Evolutionary conservation across 768 basidiomycete genomes (phyloP).

Genomic region (Naganishia vishniacii): DNA sequence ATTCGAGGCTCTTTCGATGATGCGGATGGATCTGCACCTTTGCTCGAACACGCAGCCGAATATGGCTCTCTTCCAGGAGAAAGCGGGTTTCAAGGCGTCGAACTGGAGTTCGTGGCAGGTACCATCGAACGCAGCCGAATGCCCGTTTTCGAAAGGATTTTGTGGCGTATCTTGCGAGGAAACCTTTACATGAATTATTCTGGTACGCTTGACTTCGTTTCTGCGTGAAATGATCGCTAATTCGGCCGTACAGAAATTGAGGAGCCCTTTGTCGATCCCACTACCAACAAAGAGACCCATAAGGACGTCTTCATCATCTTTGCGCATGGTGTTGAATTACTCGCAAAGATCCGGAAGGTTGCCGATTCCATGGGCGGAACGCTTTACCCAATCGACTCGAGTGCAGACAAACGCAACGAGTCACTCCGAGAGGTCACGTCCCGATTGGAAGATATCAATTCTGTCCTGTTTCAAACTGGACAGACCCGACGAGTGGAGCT

Average conservation of each 20-base stretch:
- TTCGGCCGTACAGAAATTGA: conserved; percentile 61
- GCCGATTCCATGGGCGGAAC: conserved; percentile 99
- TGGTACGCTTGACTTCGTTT: conserved; percentile 32
- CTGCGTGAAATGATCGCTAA: not conserved
- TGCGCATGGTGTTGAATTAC: conserved; percentile 84
- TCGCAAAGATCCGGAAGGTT: conserved; percentile 95
- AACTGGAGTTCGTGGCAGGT: conserved; percentile 93
- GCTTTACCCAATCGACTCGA: conserved; percentile 90
- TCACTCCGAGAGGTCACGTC: conserved; percentile 79
- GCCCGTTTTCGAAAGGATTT: conserved; percentile 89
- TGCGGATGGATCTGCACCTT: conserved; percentile 60
- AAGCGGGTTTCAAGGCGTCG: conserved; percentile 53
- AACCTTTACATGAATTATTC: conserved; percentile 92
- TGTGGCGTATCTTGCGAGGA: conserved; percentile 95
- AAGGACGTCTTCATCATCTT: conserved; percentile 99
- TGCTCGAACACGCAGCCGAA: conserved; percentile 81
- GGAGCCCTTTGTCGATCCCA: conserved; percentile 84
- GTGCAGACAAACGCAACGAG: conserved; percentile 83
- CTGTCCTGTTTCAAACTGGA: conserved; percentile 82
- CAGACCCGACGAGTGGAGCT: conserved; percentile 75
- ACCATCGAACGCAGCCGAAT: conserved; percentile 89
- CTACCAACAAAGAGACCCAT: conserved; percentile 72
- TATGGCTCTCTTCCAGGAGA: conserved; percentile 46
- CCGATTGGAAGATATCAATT: conserved; percentile 85
- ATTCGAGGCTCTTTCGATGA: conserved; percentile 89